Conservation (phyloP, 2,329 filamentous ascomycete species). For the Mariannaea elegans region DNA sequence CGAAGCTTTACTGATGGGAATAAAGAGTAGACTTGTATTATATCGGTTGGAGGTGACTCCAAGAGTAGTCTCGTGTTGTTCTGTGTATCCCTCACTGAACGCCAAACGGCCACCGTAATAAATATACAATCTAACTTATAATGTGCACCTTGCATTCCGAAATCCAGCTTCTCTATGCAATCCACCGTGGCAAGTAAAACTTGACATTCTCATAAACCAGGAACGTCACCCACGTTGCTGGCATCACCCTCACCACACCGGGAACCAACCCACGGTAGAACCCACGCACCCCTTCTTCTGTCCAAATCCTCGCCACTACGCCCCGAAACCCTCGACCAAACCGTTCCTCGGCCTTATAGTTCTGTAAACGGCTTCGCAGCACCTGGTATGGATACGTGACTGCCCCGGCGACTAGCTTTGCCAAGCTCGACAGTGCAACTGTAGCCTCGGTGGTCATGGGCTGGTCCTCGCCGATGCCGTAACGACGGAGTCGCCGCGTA, state of each 20-base stretch:
- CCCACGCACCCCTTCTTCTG: conserved; percentile 78
- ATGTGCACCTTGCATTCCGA: not conserved
- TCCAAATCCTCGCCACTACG: conserved; percentile 78
- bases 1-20: no score
- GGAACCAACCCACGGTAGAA: conserved; percentile 94
- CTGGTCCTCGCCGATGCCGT: conserved; percentile 28
- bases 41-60: no score
- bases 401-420: conserved; percentile 89
- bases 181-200: conserved; percentile 67
- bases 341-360: conserved; percentile 79
- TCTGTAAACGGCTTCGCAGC: conserved; percentile 86
- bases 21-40: no score
- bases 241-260: conserved; percentile 89
- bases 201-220: conserved; percentile 96
- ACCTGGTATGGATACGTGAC: conserved; percentile 97
- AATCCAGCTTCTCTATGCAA: conserved; percentile 19
- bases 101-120: no score
- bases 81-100: no score
- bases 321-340: conserved; percentile 78
- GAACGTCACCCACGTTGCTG: conserved; percentile 96
- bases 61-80: no score
- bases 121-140: no score
- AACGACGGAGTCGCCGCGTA: conserved; percentile 45
- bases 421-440: conserved; percentile 78
- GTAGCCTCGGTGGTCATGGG: conserved; percentile 77